Conservation (phyloP, 345 rosid genomes). For the Sisymbrium altissimum region DNA sequence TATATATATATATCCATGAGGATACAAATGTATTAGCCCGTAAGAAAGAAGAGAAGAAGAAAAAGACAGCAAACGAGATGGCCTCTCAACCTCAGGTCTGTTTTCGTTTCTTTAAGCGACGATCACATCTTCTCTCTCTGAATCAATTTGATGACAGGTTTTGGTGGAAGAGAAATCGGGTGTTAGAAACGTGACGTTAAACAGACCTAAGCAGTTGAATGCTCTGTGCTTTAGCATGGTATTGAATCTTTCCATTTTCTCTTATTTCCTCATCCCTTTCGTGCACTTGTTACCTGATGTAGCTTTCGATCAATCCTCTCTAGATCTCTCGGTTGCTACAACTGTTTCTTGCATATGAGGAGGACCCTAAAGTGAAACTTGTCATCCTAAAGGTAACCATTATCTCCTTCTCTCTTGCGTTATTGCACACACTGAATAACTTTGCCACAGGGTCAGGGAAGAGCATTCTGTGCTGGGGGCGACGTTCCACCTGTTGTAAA, state of each 20-base stretch:
- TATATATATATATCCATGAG: no score
- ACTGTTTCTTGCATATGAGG: conserved; percentile 55
- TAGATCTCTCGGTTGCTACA: conserved; percentile 58
- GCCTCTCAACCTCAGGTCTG: background rate
- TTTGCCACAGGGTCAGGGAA: conserved; percentile 59
- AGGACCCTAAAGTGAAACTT: conserved; percentile 58
- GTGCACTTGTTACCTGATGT: background rate
- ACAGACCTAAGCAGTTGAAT: conserved; percentile 72
- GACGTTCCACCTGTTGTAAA: conserved; percentile 53
- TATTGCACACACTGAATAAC: background rate
- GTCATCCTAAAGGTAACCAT: conserved; percentile 62
- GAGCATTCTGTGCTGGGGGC: conserved; percentile 84
- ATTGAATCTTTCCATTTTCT: background rate
- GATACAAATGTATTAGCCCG: no score
- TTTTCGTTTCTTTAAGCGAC: background rate
- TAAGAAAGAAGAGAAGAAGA: background rate
- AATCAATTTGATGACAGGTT: conserved; percentile 38
- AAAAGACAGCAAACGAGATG: background rate
- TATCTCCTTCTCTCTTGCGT: background rate
- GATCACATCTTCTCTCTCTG: background rate
- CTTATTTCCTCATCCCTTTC: background rate
- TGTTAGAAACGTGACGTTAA: conserved; percentile 54
- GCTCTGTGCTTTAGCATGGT: conserved; percentile 67
- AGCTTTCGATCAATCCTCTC: background rate
- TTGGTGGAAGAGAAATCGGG: conserved; percentile 52